Evolutionary conservation across 2,329 filamentous ascomycete genomes (phyloP).

Genomic region (Paraconiothyrium sp.): DNA sequence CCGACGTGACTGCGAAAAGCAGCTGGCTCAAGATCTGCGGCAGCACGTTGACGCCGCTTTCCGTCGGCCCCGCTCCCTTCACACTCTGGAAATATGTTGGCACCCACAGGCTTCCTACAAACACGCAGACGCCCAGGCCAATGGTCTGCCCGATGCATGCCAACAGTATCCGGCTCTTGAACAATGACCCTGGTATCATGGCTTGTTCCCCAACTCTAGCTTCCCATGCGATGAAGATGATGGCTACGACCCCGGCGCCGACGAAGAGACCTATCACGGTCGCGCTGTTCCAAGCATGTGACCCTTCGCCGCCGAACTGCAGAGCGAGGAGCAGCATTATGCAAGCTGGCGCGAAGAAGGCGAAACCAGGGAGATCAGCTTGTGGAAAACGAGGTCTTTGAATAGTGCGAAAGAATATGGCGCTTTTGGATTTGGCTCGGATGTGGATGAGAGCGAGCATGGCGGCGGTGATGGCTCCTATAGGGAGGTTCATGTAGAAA

Average conservation of each 20-base stretch:
- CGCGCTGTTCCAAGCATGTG: conserved; percentile 41
- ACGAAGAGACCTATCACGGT: conserved; percentile 46
- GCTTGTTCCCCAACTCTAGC: conserved; percentile 41
- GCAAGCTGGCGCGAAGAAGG: conserved; percentile 23
- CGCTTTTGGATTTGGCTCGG: conserved; percentile 19
- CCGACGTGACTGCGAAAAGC: conserved; percentile 29
- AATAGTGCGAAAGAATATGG: conserved; percentile 18
- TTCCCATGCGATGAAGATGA: conserved; percentile 47
- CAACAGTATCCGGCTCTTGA: conserved; percentile 36
- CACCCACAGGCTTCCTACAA: conserved; percentile 31
- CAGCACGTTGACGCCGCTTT: conserved; percentile 52
- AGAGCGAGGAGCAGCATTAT: conserved; percentile 21
- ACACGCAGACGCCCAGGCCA: conserved; percentile 22
- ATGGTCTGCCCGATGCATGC: conserved; percentile 23
- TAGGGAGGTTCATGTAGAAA: conserved; percentile 58
- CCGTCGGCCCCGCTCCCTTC: conserved; percentile 43
- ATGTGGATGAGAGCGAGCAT: conserved; percentile 41
- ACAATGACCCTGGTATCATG: conserved; percentile 37
- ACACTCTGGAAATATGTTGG: conserved; percentile 56
- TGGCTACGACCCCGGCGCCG: conserved; percentile 40
- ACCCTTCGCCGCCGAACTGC: conserved; percentile 44
- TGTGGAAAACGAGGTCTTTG: conserved; percentile 18
- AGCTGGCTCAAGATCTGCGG: conserved; percentile 46
- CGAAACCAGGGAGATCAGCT: conserved; percentile 28
- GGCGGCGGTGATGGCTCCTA: conserved; percentile 50